Percentiles rank a stretch among this genome's conserved stretches.
phyloP scores from a whole-genome alignment of 192 early-diverging fungal genomes.

The Podila minutissima region DNA sequence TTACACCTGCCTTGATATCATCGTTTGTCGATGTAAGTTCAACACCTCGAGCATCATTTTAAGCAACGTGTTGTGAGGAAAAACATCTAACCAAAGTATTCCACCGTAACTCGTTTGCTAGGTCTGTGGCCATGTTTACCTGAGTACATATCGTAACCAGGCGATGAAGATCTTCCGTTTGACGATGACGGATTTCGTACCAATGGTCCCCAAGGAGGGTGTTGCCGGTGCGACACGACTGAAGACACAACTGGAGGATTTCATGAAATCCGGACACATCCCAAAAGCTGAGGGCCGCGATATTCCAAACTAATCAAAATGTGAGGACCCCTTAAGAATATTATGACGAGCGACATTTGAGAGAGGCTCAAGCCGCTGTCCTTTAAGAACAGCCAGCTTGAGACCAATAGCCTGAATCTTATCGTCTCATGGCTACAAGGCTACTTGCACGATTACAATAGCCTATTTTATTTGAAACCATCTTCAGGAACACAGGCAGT shows the following conservation, averaged over 20 bases:
- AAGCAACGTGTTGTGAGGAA: no score
- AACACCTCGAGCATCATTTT: no score
- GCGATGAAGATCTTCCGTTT: slow-evolving; percentile 27
- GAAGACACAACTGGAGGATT: slow-evolving; percentile 18
- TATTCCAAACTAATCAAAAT: background rate
- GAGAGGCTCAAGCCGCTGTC: no score
- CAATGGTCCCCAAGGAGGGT: slow-evolving; percentile 27
- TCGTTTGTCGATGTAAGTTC: slow-evolving; percentile 66
- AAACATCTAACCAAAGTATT: no score
- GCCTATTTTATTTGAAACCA: no score
- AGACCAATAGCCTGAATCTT: no score
- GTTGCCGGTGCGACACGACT: slow-evolving; percentile 25
- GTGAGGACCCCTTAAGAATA: no score
- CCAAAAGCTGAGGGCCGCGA: slow-evolving; percentile 21
- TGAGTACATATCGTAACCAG: slow-evolving; percentile 25
- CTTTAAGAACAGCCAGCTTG: no score
- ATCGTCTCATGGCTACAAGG: no score
- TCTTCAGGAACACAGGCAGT: no score
- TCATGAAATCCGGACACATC: slow-evolving; percentile 16
- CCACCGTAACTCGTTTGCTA: background rate
- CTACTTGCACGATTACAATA: no score
- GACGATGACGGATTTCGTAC: slow-evolving; percentile 16
- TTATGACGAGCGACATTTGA: no score
- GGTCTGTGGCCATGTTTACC: slow-evolving; percentile 30
- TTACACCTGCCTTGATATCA: slow-evolving; percentile 71